phyloP scores from a whole-genome alignment of 1,284 basidiomycete species.

The Phlebopus sp. region DNA sequence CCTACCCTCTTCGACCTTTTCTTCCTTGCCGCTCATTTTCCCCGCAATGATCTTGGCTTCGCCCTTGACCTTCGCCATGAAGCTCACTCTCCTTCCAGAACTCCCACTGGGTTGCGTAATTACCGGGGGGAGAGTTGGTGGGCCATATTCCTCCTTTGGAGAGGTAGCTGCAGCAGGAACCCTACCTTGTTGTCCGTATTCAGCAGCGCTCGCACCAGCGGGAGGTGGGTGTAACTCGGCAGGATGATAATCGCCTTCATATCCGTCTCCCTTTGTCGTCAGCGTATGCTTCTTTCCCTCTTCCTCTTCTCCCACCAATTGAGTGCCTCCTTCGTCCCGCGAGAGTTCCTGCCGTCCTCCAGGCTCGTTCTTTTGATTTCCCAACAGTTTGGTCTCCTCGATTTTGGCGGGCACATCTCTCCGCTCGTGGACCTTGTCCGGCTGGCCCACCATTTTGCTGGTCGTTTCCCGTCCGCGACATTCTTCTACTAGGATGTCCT shows the following conservation, averaged over 20 bases:
- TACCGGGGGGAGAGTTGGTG: neutral
- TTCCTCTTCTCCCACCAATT: neutral
- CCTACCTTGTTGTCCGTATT: constrained; percentile 7
- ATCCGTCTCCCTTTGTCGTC: neutral
- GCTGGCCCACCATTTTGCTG: neutral
- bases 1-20: constrained; percentile 42
- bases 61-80: constrained; percentile 43
- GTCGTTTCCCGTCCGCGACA: neutral
- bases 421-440: neutral
- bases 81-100: constrained; percentile 31
- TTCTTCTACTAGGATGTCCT: neutral
- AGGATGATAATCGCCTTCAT: constrained; percentile 26
- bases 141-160: neutral
- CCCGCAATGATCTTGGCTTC: constrained; percentile 45
- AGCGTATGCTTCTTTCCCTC: constrained; percentile 4
- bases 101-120: neutral
- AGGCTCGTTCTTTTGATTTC: neutral
- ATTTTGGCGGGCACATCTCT: neutral
- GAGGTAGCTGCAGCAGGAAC: neutral
- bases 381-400: neutral
- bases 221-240: constrained; percentile 28
- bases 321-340: neutral
- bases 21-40: constrained; percentile 40
- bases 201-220: constrained; percentile 16
- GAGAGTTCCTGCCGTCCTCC: neutral